A percentile compares a stretch with the other conserved stretches of the same genome.
Conservation (phyloP, 192 early-diverging fungal genomes). For the Backusella mclennaniae region DNA sequence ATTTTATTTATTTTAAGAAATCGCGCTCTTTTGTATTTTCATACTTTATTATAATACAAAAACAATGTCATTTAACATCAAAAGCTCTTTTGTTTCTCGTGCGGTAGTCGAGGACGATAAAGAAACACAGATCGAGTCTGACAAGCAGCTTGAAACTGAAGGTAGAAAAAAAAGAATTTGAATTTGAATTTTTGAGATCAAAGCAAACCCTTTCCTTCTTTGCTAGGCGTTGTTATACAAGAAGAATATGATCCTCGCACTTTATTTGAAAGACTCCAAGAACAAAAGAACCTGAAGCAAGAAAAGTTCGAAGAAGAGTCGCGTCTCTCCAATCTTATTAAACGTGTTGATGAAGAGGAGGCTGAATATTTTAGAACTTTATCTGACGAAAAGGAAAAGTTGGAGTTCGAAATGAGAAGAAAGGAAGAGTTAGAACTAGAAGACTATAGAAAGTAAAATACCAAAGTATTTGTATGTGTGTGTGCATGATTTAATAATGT, state of each 20-base stretch:
- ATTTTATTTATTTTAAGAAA: background rate
- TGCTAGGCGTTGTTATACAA: background rate
- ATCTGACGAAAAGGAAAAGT: conserved; percentile 46
- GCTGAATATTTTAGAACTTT: conserved; percentile 64
- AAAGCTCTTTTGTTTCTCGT: conserved; percentile 33
- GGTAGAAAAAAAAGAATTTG: background rate
- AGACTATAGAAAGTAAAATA: conserved; percentile 45
- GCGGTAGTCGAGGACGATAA: conserved; percentile 20
- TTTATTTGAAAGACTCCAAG: conserved; percentile 72
- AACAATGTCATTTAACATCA: conserved; percentile 26
- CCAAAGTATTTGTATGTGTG: background rate
- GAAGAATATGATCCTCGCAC: conserved; percentile 66
- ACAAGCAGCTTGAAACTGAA: background rate
- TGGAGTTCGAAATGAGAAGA: conserved; percentile 39
- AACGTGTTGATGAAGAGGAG: conserved; percentile 66
- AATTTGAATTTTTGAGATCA: background rate
- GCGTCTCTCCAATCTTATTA: conserved; percentile 60
- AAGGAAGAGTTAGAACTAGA: conserved; percentile 48
- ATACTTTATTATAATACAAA: background rate
- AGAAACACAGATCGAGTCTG: background rate
- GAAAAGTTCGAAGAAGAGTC: conserved; percentile 62
- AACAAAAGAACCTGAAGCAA: conserved; percentile 61
- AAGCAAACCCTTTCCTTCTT: background rate
- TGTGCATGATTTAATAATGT: background rate
- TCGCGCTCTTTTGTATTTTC: background rate